Evolutionary conservation across 768 basidiomycete genomes (phyloP).

Genomic region (Phaeotremella fagi): DNA sequence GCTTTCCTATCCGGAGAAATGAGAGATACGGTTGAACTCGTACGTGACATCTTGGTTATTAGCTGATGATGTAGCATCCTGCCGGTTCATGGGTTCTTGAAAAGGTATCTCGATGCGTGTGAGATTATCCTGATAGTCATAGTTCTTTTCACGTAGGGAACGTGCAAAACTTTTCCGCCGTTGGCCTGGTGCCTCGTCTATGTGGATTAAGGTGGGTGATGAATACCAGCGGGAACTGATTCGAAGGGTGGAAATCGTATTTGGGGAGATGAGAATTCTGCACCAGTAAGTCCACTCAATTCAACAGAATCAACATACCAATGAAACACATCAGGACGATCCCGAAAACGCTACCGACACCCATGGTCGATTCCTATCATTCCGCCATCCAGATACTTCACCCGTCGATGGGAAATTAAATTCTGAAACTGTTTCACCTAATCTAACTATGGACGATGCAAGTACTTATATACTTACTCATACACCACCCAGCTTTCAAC

Average conservation of each 20-base stretch:
- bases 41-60: slow-evolving; percentile 56
- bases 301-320: slow-evolving; percentile 42
- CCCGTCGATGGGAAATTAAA: slow-evolving; percentile 23
- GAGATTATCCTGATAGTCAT: slow-evolving; percentile 57
- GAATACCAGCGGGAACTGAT: neutral
- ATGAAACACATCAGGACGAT: slow-evolving; percentile 70
- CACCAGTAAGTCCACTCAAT: slow-evolving; percentile 17
- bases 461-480: slow-evolving; percentile 56
- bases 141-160: slow-evolving; percentile 86
- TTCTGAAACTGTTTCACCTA: slow-evolving; percentile 37
- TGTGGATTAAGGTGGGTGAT: slow-evolving; percentile 79
- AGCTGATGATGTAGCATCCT: slow-evolving; percentile 31
- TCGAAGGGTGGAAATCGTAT: slow-evolving; percentile 61
- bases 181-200: slow-evolving; percentile 89
- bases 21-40: slow-evolving; percentile 64
- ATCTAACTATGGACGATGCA: slow-evolving; percentile 57
- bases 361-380: slow-evolving; percentile 78
- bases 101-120: slow-evolving; percentile 23
- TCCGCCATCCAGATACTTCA: slow-evolving; percentile 53
- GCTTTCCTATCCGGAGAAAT: slow-evolving; percentile 95
- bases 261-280: slow-evolving; percentile 30
- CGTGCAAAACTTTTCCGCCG: slow-evolving; percentile 82
- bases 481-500: slow-evolving; percentile 60
- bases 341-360: slow-evolving; percentile 52
- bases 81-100: slow-evolving; percentile 50